These are phyloP conservation scores for Arthrobotrys iridis DNA, from an alignment of 2,329 filamentous ascomycete species.

Conservation along the genomic window DNA sequence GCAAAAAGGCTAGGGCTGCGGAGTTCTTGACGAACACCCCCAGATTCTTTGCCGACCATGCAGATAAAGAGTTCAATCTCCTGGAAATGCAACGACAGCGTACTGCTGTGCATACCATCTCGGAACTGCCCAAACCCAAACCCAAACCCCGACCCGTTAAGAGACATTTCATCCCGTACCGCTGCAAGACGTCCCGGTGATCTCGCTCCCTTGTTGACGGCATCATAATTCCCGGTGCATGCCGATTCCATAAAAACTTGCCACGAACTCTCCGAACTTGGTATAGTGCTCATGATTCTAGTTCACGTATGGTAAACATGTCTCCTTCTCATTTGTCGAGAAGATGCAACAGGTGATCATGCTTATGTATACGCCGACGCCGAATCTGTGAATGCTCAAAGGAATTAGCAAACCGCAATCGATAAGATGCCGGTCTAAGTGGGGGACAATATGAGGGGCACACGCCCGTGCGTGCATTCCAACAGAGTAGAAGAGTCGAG, in stretches of 20 bases:
- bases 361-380: background rate
- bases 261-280: background rate
- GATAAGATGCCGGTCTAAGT: background rate
- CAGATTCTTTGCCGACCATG: background rate
- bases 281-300: background rate
- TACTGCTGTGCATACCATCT: background rate
- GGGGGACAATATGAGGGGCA: conserved; percentile 5
- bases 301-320: background rate
- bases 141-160: too few species aligned
- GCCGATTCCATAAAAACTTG: background rate
- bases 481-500: background rate
- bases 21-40: background rate
- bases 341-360: background rate
- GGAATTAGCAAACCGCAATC: conserved; percentile 5
- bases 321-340: background rate
- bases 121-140: background rate
- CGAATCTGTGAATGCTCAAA: background rate
- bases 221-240: background rate
- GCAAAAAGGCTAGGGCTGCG: background rate
- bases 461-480: background rate
- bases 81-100: too few species aligned
- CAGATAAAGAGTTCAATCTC: background rate
- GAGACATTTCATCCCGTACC: background rate
- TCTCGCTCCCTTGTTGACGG: background rate
- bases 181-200: background rate